Evolutionary conservation across 2,329 filamentous ascomycete species (phyloP), one percentile per base, ranked within the genome.

Genomic region (Fusarium nanum): DNA sequence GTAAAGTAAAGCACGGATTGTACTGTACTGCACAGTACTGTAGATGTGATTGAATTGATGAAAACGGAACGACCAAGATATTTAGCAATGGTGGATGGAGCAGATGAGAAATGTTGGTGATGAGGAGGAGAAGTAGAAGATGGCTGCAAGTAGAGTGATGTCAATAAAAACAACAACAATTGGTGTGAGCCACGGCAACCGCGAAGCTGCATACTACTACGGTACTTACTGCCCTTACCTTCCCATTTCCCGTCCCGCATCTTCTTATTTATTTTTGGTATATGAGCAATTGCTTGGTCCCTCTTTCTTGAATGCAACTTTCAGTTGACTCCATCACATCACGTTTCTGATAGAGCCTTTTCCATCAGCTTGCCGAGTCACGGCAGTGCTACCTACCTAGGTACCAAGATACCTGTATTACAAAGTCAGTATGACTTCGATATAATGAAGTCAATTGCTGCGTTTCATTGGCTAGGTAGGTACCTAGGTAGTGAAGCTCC

Each of bases 151-250:
- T 6, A 37, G 37, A 42, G 40, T 34, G 53, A 47, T n/a, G 60
- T 34, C 45, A 54, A 72, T 63, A 66, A 65, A 53, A 71, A 69
- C 60, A 71, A 71, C 34, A 63, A 66, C 28, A 30, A 30, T 14
- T 6, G 28, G 28, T 16, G 12, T 47, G 53, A 45, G 47, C 68
- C 68, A 67, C 42, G 60, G 68, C 68, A 71, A 71, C 68, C 68
- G 28, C 56, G 16, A 56, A 42, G 32, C 45, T 48, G 40, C 64
- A 67, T 67, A 30, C 42, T 27, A 22, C 34, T 32, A 27, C 9
- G 25, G 25, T 10, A 27, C 25, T 27, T 28, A 13, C 28, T 28
- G 12, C 28, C 28, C 28, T 28, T 28, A 52, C 37, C 49, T 57
- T 42, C 56, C 54, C 22, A 16, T 44, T 42, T 22, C 13, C 49